Base-by-base conservation (phyloP, 2,329 filamentous ascomycete species). In the Ramularia endophylla region DNA sequence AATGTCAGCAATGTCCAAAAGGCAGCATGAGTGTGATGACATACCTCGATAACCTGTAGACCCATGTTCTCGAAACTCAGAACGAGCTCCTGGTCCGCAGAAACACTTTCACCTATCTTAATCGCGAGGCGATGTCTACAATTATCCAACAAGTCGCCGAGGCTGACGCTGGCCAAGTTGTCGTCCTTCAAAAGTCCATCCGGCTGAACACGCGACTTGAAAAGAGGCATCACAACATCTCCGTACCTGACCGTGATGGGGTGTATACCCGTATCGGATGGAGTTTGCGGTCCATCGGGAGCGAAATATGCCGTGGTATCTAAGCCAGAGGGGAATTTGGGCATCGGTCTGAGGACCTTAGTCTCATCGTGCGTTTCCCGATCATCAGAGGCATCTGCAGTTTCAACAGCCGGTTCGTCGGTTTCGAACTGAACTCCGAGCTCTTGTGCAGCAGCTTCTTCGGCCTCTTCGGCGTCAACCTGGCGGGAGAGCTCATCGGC, bases 11-110 rank as follows among this genome's bases (percentile, higher is more conserved):
- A 33, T 27, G 15, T 8, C 16, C 7, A 15, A 18, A 5, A 25
- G 11, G 22, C 11, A 25, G 22, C 22, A 11, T 11, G 22, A 11
- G 6, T 6, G 11, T 25, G 22, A 25, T 25, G 22, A 25, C 22
- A 25, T 61, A 79, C 77, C 66, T 82, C 78, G 53, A 67, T 70
- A 53, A 80, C 62, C 52, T 74, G 69, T 41, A 81, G 64, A 50
- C 70, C 73, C 42, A 82, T 61, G 11, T 69, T 65, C 28, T 76
- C 71, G 46, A 81, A 67, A 42, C 71, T 65, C 41, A 82, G 62
- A 38, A 73, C 67, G 43, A 82, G 61, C 50, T 80, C 74, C 50
- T 80, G 74, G 36, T 77, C 72, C 38, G 74, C 67, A 22, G 67
- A 64, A 32, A 84, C 64, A 27, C 25, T 71, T n/a, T 75, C 46